These are phyloP conservation scores for Udeniomyces megalosporus DNA, from an alignment of 768 basidiomycete species.

Conservation along the genomic window DNA sequence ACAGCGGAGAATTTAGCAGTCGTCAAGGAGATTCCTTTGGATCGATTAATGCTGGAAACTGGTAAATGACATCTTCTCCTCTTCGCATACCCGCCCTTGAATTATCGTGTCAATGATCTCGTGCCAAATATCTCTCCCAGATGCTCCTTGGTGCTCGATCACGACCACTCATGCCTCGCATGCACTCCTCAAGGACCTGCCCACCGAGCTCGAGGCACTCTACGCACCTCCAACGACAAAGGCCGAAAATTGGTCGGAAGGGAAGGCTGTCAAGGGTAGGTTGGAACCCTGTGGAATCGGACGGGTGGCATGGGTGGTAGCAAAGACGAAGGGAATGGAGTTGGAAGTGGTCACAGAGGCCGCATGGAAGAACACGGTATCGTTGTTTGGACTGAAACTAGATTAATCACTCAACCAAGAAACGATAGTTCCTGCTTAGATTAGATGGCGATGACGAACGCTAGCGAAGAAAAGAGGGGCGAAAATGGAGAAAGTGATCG, in stretches of 20 bases:
- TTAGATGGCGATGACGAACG: too few species aligned
- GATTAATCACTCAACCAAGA: too few species aligned
- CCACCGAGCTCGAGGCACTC: constrained; percentile 34
- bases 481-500: too few species aligned
- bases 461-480: too few species aligned
- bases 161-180: constrained; percentile 50
- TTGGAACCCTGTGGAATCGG: constrained; percentile 56
- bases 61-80: constrained; percentile 32
- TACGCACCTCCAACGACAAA: constrained; percentile 42
- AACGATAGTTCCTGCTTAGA: too few species aligned
- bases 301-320: constrained; percentile 56
- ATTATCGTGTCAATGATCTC: too few species aligned
- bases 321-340: constrained; percentile 33
- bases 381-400: constrained; percentile 42
- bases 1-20: constrained; percentile 47
- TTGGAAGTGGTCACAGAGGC: constrained; percentile 43
- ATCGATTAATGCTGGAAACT: constrained; percentile 55
- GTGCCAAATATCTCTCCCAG: too few species aligned
- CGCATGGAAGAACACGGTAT: constrained; percentile 48
- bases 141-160: constrained; percentile 46
- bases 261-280: constrained; percentile 54
- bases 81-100: too few species aligned
- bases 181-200: constrained; percentile 37
- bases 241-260: constrained; percentile 43
- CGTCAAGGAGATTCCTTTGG: constrained; percentile 42